Conservation (phyloP, 2,329 filamentous ascomycete genomes). For the Xylariales sp. region DNA sequence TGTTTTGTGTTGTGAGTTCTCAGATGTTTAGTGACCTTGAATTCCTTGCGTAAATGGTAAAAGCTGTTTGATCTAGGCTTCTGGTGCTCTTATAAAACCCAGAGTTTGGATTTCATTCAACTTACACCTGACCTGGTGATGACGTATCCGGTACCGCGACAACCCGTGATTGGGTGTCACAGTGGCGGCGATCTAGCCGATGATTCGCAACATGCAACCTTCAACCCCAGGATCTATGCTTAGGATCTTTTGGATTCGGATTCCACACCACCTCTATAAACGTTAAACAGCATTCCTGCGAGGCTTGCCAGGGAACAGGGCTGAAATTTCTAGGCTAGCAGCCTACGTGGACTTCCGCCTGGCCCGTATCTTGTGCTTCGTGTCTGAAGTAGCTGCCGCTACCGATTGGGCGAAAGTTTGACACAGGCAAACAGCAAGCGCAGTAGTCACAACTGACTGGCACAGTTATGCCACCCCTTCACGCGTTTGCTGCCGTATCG, state of each 20-base stretch:
- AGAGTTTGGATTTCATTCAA: constrained; percentile 14
- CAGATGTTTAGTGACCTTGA: neutral
- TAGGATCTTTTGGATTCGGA: neutral
- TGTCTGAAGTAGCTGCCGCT: too few relatives aligned
- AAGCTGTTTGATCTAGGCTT: too few relatives aligned
- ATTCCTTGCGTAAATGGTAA: too few relatives aligned
- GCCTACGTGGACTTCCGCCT: too few relatives aligned
- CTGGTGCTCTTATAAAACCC: constrained; percentile 2
- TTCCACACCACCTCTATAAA: too few relatives aligned
- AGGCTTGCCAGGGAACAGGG: too few relatives aligned
- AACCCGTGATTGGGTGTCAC: constrained; percentile 25
- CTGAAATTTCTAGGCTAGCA: too few relatives aligned
- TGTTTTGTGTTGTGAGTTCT: neutral
- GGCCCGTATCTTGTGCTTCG: too few relatives aligned
- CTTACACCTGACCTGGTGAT: constrained; percentile 19
- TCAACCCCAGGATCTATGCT: constrained; percentile 9
- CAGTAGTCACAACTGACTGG: neutral
- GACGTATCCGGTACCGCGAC: constrained; percentile 21
- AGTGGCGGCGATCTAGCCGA: constrained; percentile 9
- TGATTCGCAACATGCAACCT: constrained; percentile 9
- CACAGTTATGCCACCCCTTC: neutral
- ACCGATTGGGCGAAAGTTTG: too few relatives aligned
- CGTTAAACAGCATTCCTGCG: too few relatives aligned
- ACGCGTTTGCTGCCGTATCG: neutral
- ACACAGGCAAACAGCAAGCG: too few relatives aligned